Evolutionary conservation across 768 basidiomycete species (phyloP), one percentile per base, ranked within the genome.

Genomic region (Cubamyces sp.): DNA sequence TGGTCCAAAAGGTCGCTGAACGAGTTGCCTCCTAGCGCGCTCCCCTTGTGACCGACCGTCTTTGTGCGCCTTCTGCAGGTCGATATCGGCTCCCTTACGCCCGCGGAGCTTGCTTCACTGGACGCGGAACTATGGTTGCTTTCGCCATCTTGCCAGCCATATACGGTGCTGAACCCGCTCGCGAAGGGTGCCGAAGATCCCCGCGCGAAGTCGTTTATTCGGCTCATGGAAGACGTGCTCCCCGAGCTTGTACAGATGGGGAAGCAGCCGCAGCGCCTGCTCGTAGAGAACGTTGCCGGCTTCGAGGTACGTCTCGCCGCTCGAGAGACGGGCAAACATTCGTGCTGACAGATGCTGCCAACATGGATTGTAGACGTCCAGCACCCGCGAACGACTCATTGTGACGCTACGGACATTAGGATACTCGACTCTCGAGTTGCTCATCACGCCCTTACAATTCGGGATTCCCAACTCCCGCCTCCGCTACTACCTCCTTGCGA

Each of bases 61-160:
- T 64, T 54, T 43, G 70, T 40, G 11, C 54, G 25, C 8, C 26
- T 65, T 18, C 60, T 49, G 84, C 84, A 78, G 78, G 55, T 69
- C 34, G 89, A 92, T 70, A 91, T 93, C 45, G 79, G 80, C 15
- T 78, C 76, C 0, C 76, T 94, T 23, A 77, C 80, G 5, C 80
- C 86, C 0, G 48, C 73, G 2, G 73, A 77, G 16, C 74, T 93
- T 6, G 75, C 79, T 14, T 58, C 66, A 19, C 74, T 82, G 25
- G 62, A 82, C 54, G 87, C 89, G 18, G 74, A 86, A 63, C 71
- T 91, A 5, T 93, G 92, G 91, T 81, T 93, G 18, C 73, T 92
- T 47, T 92, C 91, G 0, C 92, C 91, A 5, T 85, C 91, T 7
- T 94, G 91, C 71, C 91, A 93, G 69, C 92, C 92, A 0, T 93